Evolutionary conservation across 2,329 filamentous ascomycete genomes (phyloP).

Genomic region (Rhinocladiella mackenziei): DNA sequence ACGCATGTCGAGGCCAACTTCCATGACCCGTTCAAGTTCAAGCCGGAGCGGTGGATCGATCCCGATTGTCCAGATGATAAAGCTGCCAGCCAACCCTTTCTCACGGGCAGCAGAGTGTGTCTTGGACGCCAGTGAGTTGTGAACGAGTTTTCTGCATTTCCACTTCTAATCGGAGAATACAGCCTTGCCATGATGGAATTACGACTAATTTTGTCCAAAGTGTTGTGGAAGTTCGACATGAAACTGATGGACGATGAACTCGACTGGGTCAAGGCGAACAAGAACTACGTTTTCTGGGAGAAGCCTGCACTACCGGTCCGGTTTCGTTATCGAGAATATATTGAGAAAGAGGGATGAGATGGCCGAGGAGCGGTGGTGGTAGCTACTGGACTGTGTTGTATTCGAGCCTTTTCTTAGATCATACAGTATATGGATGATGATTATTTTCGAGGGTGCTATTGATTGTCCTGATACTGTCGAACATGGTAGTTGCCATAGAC

Average conservation of each 20-base stretch:
- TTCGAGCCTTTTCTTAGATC: too few species aligned
- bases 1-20: not conserved
- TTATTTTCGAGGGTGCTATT: too few species aligned
- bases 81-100: not conserved
- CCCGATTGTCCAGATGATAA: not conserved
- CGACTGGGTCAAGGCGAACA: slow-evolving; percentile 20
- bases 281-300: slow-evolving; percentile 17
- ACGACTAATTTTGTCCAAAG: slow-evolving; percentile 29
- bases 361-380: too few species aligned
- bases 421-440: too few species aligned
- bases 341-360: too few species aligned
- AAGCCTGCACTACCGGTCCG: slow-evolving; percentile 10
- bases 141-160: not conserved
- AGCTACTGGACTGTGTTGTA: too few species aligned
- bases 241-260: slow-evolving; percentile 21
- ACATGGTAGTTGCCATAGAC: too few species aligned
- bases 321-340: too few species aligned
- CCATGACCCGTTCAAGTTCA: not conserved
- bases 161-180: not conserved
- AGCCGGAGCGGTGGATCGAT: not conserved
- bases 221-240: slow-evolving; percentile 29
- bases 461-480: too few species aligned
- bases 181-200: slow-evolving; percentile 22
- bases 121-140: not conserved
- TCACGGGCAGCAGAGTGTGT: not conserved